Evolutionary conservation across 73 alveolate genomes (phyloP).

Genomic region (Blepharisma stoltei): DNA sequence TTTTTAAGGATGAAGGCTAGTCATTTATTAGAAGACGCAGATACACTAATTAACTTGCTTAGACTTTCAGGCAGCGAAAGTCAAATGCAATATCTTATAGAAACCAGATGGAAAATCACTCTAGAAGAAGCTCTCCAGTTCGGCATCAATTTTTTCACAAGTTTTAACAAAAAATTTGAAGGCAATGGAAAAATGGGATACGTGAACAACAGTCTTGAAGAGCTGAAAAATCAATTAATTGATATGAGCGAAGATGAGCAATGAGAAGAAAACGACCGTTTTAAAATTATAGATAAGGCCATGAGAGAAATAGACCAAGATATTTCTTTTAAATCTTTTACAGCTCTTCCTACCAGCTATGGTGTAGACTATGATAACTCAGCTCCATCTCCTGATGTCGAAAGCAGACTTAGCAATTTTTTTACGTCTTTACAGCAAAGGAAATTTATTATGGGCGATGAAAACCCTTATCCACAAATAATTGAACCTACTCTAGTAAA

Average conservation of each 20-base stretch:
- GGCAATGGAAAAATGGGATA: conserved; percentile 12
- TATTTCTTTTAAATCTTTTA: not conserved
- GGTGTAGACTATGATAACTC: not conserved
- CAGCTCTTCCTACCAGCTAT: conserved; percentile 15
- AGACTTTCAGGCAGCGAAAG: conserved; percentile 10
- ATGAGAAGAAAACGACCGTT: not conserved
- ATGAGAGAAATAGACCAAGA: not conserved
- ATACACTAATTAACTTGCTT: not conserved
- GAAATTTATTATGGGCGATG: conserved; percentile 16
- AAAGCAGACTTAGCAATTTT: not conserved
- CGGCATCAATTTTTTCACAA: not conserved
- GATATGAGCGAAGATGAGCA: conserved; percentile 1
- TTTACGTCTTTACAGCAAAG: not conserved
- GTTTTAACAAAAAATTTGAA: conserved; percentile 14
- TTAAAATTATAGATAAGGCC: not conserved
- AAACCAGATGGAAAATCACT: not conserved
- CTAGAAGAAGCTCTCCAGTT: not conserved
- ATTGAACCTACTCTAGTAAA: not conserved
- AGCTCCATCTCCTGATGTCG: not conserved
- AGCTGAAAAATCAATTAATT: not conserved
- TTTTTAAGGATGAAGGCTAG: no score
- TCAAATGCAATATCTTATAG: not conserved
- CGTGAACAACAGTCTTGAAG: not conserved
- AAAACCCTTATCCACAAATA: not conserved
- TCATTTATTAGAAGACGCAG: not conserved